A percentile compares a stretch with the other conserved stretches of the same genome.
Evolutionary conservation across 495 filamentous ascomycete species (phyloP).

Genomic region (Wilcoxina mikolae): DNA sequence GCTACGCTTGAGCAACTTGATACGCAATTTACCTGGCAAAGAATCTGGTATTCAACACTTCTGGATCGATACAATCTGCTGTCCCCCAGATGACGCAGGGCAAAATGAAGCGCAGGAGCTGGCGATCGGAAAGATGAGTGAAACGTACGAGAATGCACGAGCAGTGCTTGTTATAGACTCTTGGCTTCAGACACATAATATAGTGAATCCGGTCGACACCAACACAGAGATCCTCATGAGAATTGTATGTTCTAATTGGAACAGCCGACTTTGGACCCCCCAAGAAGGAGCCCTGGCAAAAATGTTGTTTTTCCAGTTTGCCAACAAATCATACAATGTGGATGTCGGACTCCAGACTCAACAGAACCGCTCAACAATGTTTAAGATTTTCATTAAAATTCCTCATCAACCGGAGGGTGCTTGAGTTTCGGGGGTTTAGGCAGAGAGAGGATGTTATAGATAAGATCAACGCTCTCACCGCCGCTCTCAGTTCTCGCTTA

Average conservation of each 20-base stretch:
- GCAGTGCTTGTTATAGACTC: conserved; percentile 15
- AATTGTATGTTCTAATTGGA: not conserved
- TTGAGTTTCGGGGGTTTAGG: too few species aligned
- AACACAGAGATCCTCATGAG: not conserved
- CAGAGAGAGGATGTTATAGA: not conserved
- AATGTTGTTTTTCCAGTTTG: not conserved
- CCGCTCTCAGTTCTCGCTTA: not conserved
- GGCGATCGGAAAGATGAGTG: conserved; percentile 18
- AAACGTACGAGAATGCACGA: conserved; percentile 15
- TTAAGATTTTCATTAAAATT: too few species aligned
- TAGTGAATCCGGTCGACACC: not conserved
- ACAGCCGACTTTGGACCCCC: not conserved
- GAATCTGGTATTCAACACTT: conserved; percentile 1
- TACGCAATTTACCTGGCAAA: not conserved
- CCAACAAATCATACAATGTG: not conserved
- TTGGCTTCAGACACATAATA: not conserved
- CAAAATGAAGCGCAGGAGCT: not conserved
- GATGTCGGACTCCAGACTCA: not conserved
- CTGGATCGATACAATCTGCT: conserved; percentile 29
- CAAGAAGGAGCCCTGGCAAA: not conserved
- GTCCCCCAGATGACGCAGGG: conserved; percentile 5
- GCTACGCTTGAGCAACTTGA: not conserved
- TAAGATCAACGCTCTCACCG: not conserved
- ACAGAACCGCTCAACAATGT: too few species aligned
- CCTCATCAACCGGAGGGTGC: too few species aligned